Conservation (phyloP, 2,329 filamentous ascomycete genomes). For the Magnaporthiopsis rhizophila region DNA sequence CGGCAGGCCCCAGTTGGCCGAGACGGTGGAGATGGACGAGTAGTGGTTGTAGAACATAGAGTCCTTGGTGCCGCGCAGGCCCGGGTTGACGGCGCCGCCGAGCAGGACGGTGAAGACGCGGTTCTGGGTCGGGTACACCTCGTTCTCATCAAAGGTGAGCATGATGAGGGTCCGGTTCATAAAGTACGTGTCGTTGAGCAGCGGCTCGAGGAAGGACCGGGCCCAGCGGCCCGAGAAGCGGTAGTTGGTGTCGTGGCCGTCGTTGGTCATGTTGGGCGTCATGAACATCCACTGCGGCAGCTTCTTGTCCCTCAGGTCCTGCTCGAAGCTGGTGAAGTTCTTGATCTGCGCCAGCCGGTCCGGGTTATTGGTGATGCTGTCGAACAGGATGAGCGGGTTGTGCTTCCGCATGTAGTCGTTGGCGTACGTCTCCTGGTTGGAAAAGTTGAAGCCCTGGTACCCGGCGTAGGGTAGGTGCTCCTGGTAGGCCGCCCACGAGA, state of each 20-base stretch:
- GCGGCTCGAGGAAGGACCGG: slow-evolving; percentile 42
- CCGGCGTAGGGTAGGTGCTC: slow-evolving; percentile 37
- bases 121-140: slow-evolving; percentile 43
- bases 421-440: slow-evolving; percentile 9
- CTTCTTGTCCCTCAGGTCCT: slow-evolving; percentile 43
- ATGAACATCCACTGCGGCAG: slow-evolving; percentile 61
- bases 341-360: slow-evolving; percentile 50
- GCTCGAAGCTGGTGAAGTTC: slow-evolving; percentile 53
- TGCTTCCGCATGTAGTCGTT: slow-evolving; percentile 30
- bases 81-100: slow-evolving; percentile 41
- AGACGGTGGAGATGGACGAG: slow-evolving; percentile 11
- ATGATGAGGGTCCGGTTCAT: slow-evolving; percentile 45
- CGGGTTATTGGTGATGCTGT: slow-evolving; percentile 30
- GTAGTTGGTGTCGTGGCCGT: slow-evolving; percentile 53
- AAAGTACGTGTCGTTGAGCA: slow-evolving; percentile 42
- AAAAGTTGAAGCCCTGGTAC: slow-evolving; percentile 26
- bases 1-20: slow-evolving; percentile 33
- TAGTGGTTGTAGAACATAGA: slow-evolving; percentile 39
- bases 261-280: slow-evolving; percentile 56
- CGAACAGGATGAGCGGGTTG: slow-evolving; percentile 34
- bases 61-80: slow-evolving; percentile 42
- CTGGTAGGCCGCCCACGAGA: slow-evolving; percentile 38
- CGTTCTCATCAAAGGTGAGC: slow-evolving; percentile 51
- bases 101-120: slow-evolving; percentile 45
- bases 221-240: slow-evolving; percentile 44